Evolutionary conservation across 352 stramenopile genomes (phyloP), one percentile per base, ranked within the genome.

Genomic region (Blastocystis sp.): DNA sequence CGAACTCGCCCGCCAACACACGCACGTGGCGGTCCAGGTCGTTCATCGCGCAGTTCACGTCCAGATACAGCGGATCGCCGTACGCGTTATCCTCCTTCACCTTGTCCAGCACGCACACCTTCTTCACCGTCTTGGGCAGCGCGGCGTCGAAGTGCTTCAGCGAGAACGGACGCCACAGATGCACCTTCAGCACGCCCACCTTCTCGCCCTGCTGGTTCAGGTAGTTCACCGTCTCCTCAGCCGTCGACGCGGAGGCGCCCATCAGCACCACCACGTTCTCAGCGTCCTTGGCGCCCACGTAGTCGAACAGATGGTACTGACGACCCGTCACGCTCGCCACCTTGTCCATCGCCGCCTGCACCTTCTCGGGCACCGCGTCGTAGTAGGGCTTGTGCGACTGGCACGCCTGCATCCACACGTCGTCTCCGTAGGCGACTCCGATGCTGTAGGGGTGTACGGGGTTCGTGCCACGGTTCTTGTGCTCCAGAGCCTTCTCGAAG

Each of bases 301-400:
- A 93, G 87, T 94, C 91, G 88, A 92, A 93, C 65, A 93, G 87
- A 32, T 90, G 89, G 88, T 93, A 93, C 87, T 93, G 90, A 63
- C 90, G 89, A 86, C 92, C 90, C 27, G 92, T 88, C 34, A 92
- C 89, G 46, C 90, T 89, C 87, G 90, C 92, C 21, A 93, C 87
- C 57, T 92, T 88, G 88, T 93, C 88, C 90, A 93, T 92, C 40
- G 92, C 89, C 36, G 56, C 54, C 86, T 93, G 90, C 71, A 94
- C 88, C 59, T 92, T 90, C 63, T 93, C 89, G 24, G 89, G 90
- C 27, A 90, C 49, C 21, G 69, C 59, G 27, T 59, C 87, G 34
- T 88, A 88, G 36, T 84, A 48, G 46, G 79, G 53, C 2, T 87
- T 18, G 9, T 57, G 11, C 29, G 29, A 32, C 16, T 51, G 75